phyloP scores from a whole-genome alignment of 1,284 basidiomycete species.

The Ceratobasidium sp. region DNA sequence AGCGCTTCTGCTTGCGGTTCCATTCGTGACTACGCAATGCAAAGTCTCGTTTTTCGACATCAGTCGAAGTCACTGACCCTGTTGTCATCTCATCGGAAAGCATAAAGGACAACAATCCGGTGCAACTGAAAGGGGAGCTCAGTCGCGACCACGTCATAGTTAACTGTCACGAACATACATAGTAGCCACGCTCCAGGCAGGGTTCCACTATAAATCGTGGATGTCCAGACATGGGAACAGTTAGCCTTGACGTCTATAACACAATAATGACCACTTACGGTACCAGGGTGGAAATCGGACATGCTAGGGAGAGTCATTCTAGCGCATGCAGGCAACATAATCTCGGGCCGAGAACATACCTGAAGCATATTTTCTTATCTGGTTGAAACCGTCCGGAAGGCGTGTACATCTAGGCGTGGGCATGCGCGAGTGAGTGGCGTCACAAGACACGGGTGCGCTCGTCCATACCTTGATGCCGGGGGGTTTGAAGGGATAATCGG shows the following conservation, averaged over 20 bases:
- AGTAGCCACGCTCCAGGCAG: constrained; percentile 91
- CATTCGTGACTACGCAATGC: constrained; percentile 85
- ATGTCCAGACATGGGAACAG: neutral
- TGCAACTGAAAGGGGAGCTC: constrained; percentile 67
- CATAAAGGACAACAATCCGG: constrained; percentile 96
- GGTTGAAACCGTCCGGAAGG: constrained; percentile 93
- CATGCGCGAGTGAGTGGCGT: constrained; percentile 6
- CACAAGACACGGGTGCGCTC: constrained; percentile 22
- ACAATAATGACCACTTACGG: constrained; percentile 65
- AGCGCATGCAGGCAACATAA: neutral
- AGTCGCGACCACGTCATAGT: constrained; percentile 8
- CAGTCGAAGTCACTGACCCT: constrained; percentile 85
- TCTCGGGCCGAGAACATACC: neutral
- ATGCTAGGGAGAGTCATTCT: constrained; percentile 64
- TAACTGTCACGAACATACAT: constrained; percentile 67
- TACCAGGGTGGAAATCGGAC: constrained; percentile 93
- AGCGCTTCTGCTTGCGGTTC: constrained; percentile 83
- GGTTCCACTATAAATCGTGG: constrained; percentile 74
- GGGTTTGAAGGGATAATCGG: constrained; percentile 94
- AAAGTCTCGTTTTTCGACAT: constrained; percentile 79
- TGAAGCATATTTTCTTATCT: constrained; percentile 93
- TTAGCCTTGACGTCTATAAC: neutral
- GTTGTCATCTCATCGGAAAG: constrained; percentile 96
- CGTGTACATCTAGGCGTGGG: constrained; percentile 79
- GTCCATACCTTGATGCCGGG: constrained; percentile 90